Base-by-base conservation (phyloP, 1,284 basidiomycete genomes). In the Coniophora puteana region DNA sequence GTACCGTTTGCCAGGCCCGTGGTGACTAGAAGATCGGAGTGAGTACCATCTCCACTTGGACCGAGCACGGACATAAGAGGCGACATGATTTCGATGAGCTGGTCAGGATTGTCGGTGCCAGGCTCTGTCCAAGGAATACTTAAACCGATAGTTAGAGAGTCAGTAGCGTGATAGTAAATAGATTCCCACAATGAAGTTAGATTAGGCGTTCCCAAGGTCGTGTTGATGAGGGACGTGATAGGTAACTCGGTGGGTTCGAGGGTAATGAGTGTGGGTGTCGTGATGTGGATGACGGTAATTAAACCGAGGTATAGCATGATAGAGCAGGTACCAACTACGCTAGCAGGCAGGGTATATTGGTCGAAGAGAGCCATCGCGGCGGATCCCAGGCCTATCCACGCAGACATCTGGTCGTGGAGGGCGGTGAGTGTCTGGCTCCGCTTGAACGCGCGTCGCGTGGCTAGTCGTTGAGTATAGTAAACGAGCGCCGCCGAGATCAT, bases 361-460 rank as follows among this genome's bases (percentile, higher is more conserved):
- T 46, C 31, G 53, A 51, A 58, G 6, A 57, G 14, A 1, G 17
- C 13, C 4, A 8, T 2, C 5, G 46, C 29, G 0, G 51, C 45
- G 12, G 51, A 40, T 2, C 53, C 53, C 4, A 54, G 36, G 3
- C 55, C 51, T 0, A 26, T 54, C 55, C 52, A 58, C 2, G 52
- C 53, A 0, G 30, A 25, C 4, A 27, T 30, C 4, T 45, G 36
- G 6, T 58, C 55, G 3, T 54, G 52, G 5, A 51, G 6, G 1
- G 38, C 28, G 1, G 51, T 58, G 24, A 52, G 36, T 0, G 24
- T 57, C 20, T 45, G 52, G 6, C 11, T 24, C 21, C 32, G 32
- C 0, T 21, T 1, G 36, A 58, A 23, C 1, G 24, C 14, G 1
- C 18, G 20, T 0, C 26, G 41, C 5, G 49, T 12, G 0, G 39